Conservation (phyloP, 139 green algal genomes). For the Edaphochlamys debaryana region DNA sequence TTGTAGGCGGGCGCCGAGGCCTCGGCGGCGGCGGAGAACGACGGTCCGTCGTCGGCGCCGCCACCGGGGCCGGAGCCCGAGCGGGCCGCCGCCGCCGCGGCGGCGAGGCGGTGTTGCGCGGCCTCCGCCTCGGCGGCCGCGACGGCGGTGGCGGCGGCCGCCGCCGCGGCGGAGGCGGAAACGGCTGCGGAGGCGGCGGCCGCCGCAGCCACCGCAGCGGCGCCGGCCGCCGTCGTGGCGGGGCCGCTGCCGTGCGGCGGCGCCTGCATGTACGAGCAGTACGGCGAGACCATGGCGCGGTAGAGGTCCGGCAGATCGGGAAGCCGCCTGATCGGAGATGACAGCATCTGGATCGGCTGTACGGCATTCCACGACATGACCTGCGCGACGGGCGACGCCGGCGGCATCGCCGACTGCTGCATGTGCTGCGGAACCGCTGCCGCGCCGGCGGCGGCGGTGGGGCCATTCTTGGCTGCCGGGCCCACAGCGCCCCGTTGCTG, state of each 20-base stretch:
- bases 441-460: too few species aligned
- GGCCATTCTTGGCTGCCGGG: too few species aligned
- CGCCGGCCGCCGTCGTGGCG: not conserved
- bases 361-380: slow-evolving; percentile 34
- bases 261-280: slow-evolving; percentile 20
- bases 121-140: slow-evolving; percentile 10
- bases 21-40: not conserved
- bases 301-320: slow-evolving; percentile 26
- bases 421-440: slow-evolving; percentile 1
- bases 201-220: slow-evolving; percentile 5
- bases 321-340: slow-evolving; percentile 25
- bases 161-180: slow-evolving; percentile 15
- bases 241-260: not conserved
- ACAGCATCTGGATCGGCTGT: slow-evolving; percentile 36
- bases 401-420: not conserved
- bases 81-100: not conserved
- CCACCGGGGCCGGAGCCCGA: not conserved
- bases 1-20: not conserved
- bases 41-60: not conserved
- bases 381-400: slow-evolving; percentile 23
- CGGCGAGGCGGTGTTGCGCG: not conserved
- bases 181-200: slow-evolving; percentile 15
- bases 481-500: too few species aligned
- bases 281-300: slow-evolving; percentile 39
- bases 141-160: not conserved